Base-by-base conservation (phyloP, 2,329 filamentous ascomycete species). In the Penicillium crustosum region DNA sequence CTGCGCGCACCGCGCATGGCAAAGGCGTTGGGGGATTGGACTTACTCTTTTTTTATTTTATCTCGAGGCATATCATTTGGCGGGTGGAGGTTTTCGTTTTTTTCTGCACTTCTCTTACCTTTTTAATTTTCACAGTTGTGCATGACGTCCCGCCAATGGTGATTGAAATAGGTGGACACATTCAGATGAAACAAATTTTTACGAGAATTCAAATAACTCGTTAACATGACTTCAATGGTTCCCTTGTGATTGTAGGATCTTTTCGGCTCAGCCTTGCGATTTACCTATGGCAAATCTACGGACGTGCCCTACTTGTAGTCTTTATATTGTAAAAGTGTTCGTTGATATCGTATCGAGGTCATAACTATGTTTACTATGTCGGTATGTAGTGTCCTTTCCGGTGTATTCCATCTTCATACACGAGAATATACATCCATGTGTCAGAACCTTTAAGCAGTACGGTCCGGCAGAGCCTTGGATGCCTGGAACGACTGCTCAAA, bases 401-500 rank as follows among this genome's bases (percentile, higher is more conserved):
- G 25, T 27, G 21, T 21, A 31, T 53, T 31, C 6, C 29, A 17
- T n/a, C 23, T 31, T 39, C 15, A 39, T 48, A 7, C 12, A 29
- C n/a, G 25, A 19, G n/a, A 4, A 17, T 23, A 17, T 47, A 17
- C 35, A 17, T 47, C 6, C 87, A 76, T 43, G 89, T 84, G 66
- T 49, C 6, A 36, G 19, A 25, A 9, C 6, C 3, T 44, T 49
- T 17, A 66, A 23, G 50, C 55, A 50, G 60, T 63, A 27, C 61
- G 64, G 23, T 65, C 63, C 13, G 63, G 55, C 29, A 91, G 49
- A 49, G 66, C 67, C 54, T 63, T 64, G 10, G 62, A 82, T 27
- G 84, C 82, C 71, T 86, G 83, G 77, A 97, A 95, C 0, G 90
- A 90, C 81, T 96, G 93, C 76, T 93, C 89, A 73, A 97, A 97